A percentile compares a stretch with the other conserved stretches of the same genome.
Evolutionary conservation across 1,284 basidiomycete genomes (phyloP).

Genomic region (Boletellus deceptivus): DNA sequence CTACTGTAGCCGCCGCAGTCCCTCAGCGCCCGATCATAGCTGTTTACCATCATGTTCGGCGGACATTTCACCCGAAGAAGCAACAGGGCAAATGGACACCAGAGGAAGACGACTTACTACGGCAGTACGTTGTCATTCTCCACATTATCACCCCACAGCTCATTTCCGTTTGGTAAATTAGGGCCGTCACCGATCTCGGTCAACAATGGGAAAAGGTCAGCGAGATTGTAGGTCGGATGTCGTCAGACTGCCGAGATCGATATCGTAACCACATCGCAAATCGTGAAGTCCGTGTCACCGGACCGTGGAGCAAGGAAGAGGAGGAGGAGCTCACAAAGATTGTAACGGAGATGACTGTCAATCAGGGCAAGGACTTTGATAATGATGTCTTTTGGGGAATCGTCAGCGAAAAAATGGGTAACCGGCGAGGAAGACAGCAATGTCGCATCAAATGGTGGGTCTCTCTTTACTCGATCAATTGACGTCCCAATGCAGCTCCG

Average conservation of each 20-base stretch:
- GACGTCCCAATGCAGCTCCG: conserved; percentile 1
- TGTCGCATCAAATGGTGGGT: conserved; percentile 80
- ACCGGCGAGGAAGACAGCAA: conserved; percentile 71
- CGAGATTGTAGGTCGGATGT: conserved; percentile 63
- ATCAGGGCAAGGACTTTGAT: conserved; percentile 66
- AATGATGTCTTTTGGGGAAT: conserved; percentile 80
- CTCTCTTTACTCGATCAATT: conserved; percentile 3
- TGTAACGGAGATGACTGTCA: conserved; percentile 67
- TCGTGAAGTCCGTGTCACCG: conserved; percentile 52
- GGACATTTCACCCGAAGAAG: conserved; percentile 64
- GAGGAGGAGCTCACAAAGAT: conserved; percentile 69
- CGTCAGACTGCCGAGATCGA: conserved; percentile 79
- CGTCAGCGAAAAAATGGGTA: conserved; percentile 74
- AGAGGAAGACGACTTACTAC: conserved; percentile 65
- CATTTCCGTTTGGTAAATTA: conserved; percentile 25
- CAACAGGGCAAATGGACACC: conserved; percentile 69
- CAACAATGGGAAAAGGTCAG: conserved; percentile 78
- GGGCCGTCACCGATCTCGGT: conserved; percentile 68
- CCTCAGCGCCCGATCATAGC: conserved; percentile 74
- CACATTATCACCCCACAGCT: conserved; percentile 1
- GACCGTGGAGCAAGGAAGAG: conserved; percentile 72
- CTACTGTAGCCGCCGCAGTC: conserved; percentile 55
- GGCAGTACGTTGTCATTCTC: conserved; percentile 45
- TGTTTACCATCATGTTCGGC: conserved; percentile 76
- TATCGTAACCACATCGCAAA: conserved; percentile 76